These are phyloP conservation scores for Oropetium thomaeum DNA, from an alignment of 176 grass and related monocot genomes.

Conservation along the genomic window DNA sequence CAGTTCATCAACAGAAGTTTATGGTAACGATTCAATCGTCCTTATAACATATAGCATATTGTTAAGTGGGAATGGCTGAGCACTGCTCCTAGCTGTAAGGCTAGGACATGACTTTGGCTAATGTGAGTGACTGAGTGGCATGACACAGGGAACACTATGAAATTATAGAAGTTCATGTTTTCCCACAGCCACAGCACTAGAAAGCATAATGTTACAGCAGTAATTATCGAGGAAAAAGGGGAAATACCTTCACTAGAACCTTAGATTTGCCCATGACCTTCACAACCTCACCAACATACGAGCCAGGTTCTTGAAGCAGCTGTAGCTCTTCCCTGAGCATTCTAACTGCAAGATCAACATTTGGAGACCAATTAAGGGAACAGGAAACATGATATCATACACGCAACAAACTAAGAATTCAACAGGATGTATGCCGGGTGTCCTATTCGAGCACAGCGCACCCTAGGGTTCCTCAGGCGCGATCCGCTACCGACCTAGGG, in stretches of 20 bases:
- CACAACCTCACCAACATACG: constrained; percentile 95
- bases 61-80: neutral
- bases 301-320: constrained; percentile 92
- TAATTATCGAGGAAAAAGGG: neutral
- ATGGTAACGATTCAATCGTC: neutral
- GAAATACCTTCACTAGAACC: constrained; percentile 91
- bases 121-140: neutral
- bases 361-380: neutral
- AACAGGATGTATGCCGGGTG: neutral
- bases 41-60: neutral
- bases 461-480: constrained; percentile 10
- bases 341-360: constrained; percentile 60
- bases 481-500: neutral
- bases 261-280: constrained; percentile 99
- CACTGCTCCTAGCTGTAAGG: neutral
- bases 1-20: neutral
- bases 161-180: neutral
- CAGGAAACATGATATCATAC: neutral
- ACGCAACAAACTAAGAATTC: neutral
- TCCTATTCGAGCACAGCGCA: neutral
- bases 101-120: neutral
- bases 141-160: neutral
- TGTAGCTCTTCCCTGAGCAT: constrained; percentile 93
- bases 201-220: neutral
- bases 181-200: neutral